Conservation (phyloP, 108 stramenopile species). For the Pinguiococcus pyrenoidosus region DNA sequence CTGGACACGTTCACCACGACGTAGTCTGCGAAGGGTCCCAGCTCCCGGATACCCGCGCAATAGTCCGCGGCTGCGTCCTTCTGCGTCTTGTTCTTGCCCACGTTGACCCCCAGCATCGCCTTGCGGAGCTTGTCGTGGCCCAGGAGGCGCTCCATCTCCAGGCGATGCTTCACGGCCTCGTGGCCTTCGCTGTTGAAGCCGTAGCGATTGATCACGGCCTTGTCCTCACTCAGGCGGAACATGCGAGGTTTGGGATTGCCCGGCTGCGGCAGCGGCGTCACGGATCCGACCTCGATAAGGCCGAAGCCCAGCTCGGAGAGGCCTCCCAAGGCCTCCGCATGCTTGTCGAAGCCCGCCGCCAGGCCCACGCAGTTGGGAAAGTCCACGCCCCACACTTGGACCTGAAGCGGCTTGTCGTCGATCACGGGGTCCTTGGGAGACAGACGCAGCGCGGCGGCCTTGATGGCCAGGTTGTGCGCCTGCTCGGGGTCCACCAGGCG, state of each 20-base stretch:
- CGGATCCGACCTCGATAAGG: constrained; percentile 50
- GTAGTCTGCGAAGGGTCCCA: constrained; percentile 80
- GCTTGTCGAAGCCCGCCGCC: constrained; percentile 93
- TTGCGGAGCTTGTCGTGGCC: background rate
- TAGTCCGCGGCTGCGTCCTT: constrained; percentile 46
- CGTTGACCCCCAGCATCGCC: constrained; percentile 54
- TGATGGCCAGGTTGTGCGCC: constrained; percentile 14
- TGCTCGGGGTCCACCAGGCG: constrained; percentile 18
- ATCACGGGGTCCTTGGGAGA: background rate
- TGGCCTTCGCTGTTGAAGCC: constrained; percentile 79
- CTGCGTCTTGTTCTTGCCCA: constrained; percentile 81
- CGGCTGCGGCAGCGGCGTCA: constrained; percentile 71
- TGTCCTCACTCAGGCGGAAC: constrained; percentile 73
- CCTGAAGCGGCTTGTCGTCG: background rate
- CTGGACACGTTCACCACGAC: constrained; percentile 73
- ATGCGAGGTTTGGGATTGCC: constrained; percentile 90
- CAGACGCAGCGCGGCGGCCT: constrained; percentile 10
- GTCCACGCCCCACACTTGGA: constrained; percentile 3
- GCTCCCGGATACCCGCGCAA: constrained; percentile 48
- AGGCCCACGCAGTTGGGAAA: constrained; percentile 69
- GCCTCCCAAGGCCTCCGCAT: constrained; percentile 57
- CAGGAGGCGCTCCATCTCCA: constrained; percentile 9
- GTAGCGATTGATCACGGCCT: constrained; percentile 81
- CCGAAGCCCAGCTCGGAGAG: constrained; percentile 72
- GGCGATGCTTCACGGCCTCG: constrained; percentile 38